These are phyloP conservation scores for Calamus simplicifolius DNA, from an alignment of 176 grass and related monocot genomes.

Conservation along the genomic window DNA sequence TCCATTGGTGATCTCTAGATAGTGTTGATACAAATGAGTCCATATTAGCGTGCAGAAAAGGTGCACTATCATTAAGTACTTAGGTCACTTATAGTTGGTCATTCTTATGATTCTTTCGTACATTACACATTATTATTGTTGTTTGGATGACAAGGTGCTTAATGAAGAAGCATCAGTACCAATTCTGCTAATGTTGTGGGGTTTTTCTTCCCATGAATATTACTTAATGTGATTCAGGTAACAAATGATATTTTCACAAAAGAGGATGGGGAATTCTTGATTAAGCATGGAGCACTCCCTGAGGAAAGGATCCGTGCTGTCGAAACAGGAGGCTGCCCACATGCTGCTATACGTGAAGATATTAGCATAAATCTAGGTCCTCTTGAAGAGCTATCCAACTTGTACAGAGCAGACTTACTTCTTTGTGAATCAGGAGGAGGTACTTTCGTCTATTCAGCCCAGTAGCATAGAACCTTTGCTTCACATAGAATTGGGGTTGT, in stretches of 20 bases:
- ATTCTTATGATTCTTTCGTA: too few species aligned
- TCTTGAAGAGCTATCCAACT: slow-evolving; percentile 81
- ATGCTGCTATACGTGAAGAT: slow-evolving; percentile 91
- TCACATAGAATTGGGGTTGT: too few species aligned
- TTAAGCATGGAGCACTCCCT: slow-evolving; percentile 84
- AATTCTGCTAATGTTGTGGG: not conserved
- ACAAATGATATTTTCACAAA: slow-evolving; percentile 99
- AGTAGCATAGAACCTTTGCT: too few species aligned
- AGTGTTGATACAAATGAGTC: too few species aligned
- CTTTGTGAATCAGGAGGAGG: slow-evolving; percentile 99
- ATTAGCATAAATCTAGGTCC: slow-evolving; percentile 97
- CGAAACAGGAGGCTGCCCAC: slow-evolving; percentile 90
- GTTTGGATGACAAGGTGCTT: too few species aligned
- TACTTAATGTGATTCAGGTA: slow-evolving; percentile 33
- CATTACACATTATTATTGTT: too few species aligned
- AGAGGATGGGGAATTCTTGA: slow-evolving; percentile 93
- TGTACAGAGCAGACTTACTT: slow-evolving; percentile 80
- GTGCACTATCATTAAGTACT: too few species aligned
- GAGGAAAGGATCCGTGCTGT: slow-evolving; percentile 82
- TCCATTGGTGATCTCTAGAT: too few species aligned
- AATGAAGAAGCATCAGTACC: too few species aligned
- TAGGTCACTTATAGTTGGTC: too few species aligned
- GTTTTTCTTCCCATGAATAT: not conserved
- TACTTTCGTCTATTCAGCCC: slow-evolving; percentile 12
- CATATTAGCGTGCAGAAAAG: too few species aligned